Percentiles rank a stretch among this genome's conserved stretches.
These are phyloP conservation scores for Backusella macrospora DNA, from an alignment of 192 early-diverging fungal species.

Conservation along the genomic window DNA sequence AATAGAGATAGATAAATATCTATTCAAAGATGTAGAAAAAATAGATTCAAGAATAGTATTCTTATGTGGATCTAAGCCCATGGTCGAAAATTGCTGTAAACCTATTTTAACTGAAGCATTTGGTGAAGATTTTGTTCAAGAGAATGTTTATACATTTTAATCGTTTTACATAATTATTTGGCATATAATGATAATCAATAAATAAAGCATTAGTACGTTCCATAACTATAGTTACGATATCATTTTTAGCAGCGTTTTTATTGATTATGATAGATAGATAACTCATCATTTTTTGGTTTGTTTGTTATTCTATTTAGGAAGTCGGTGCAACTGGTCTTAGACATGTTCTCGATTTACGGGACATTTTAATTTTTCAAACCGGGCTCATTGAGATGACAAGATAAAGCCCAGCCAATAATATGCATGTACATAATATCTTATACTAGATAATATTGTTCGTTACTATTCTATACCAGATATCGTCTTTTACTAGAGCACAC, in stretches of 20 bases:
- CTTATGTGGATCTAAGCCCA: constrained; percentile 46
- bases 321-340: background rate
- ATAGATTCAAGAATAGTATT: constrained; percentile 32
- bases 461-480: too few species aligned
- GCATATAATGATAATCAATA: background rate
- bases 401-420: background rate
- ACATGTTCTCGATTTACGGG: background rate
- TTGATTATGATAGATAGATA: constrained; percentile 4
- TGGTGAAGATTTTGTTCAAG: background rate
- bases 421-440: too few species aligned
- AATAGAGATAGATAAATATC: background rate
- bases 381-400: background rate
- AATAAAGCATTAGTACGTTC: background rate
- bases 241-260: background rate
- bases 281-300: background rate
- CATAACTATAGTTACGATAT: background rate
- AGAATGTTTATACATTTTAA: background rate
- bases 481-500: too few species aligned
- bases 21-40: constrained; percentile 44
- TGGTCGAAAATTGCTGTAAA: constrained; percentile 45
- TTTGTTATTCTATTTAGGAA: background rate
- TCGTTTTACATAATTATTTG: background rate
- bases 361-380: constrained; percentile 4
- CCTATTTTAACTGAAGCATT: constrained; percentile 36
- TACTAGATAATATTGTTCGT: too few species aligned